Percentiles rank a stretch among this genome's conserved stretches.
These are phyloP conservation scores for Chlamydomonas eustigma DNA, from an alignment of 139 green algal species.

Conservation along the genomic window DNA sequence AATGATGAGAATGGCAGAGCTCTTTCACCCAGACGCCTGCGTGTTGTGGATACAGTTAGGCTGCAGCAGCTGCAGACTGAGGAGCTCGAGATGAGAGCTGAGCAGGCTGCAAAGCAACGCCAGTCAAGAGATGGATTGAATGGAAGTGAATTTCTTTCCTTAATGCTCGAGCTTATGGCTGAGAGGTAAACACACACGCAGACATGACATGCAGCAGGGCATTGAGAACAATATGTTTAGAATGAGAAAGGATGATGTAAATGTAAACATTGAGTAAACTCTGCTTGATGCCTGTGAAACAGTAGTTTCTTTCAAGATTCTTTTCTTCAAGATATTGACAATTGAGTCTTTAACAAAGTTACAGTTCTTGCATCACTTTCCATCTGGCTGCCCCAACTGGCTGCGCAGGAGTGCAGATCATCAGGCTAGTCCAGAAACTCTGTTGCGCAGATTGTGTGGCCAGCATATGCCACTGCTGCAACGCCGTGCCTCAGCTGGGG, in stretches of 20 bases:
- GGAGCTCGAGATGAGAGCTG: not conserved
- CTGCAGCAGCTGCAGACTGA: not conserved
- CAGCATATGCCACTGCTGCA: slow-evolving; percentile 11
- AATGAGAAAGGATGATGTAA: too few relatives aligned
- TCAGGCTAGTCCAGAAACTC: not conserved
- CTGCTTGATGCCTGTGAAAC: too few relatives aligned
- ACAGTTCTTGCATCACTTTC: too few relatives aligned
- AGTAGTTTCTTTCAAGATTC: too few relatives aligned
- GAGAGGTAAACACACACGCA: too few relatives aligned
- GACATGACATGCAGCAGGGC: too few relatives aligned
- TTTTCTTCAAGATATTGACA: too few relatives aligned
- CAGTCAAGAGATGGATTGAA: not conserved
- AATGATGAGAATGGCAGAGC: not conserved
- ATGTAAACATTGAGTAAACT: too few relatives aligned
- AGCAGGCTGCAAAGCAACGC: not conserved
- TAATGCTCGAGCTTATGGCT: not conserved
- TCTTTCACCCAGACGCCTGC: not conserved
- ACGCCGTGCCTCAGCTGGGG: not conserved
- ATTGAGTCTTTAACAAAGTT: too few relatives aligned
- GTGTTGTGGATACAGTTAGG: not conserved
- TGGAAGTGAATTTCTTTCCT: not conserved
- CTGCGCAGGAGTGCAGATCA: too few relatives aligned
- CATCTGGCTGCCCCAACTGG: not conserved
- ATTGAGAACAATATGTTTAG: too few relatives aligned
- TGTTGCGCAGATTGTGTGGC: slow-evolving; percentile 13